Percentiles rank a stretch among this genome's conserved stretches.
phyloP scores from a whole-genome alignment of 768 basidiomycete species.

The Amanita inopinata region DNA sequence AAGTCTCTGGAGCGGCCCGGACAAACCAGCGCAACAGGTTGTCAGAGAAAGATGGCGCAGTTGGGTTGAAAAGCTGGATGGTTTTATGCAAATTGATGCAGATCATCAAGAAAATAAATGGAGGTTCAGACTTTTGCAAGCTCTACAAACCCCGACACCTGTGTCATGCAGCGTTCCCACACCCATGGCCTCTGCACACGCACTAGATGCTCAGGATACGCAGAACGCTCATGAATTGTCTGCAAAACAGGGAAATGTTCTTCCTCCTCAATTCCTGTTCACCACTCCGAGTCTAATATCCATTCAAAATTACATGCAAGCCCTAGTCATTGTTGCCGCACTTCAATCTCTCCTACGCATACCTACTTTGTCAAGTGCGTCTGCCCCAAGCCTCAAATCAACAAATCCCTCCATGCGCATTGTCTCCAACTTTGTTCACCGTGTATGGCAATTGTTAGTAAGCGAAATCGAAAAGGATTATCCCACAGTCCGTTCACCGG shows the following conservation, averaged over 20 bases:
- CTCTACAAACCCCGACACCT: conserved; percentile 28
- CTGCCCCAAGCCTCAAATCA: too few relatives aligned
- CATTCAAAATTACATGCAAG: conserved; percentile 64
- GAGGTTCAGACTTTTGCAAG: conserved; percentile 38
- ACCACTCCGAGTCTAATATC: conserved; percentile 41
- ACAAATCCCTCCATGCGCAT: conserved; percentile 8
- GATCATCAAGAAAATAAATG: conserved; percentile 23
- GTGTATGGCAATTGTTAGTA: conserved; percentile 57
- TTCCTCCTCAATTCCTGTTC: conserved; percentile 65
- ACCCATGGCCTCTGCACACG: conserved; percentile 8
- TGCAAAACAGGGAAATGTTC: conserved; percentile 24
- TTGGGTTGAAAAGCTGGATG: conserved; percentile 20
- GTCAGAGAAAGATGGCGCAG: conserved; percentile 24
- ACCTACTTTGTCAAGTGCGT: conserved; percentile 14
- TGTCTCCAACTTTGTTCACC: conserved; percentile 36
- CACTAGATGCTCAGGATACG: conserved; percentile 1
- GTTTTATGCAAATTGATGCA: not conserved
- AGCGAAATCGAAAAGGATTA: conserved; percentile 39
- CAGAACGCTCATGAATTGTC: not conserved
- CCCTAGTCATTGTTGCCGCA: conserved; percentile 53
- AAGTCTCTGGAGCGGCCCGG: conserved; percentile 34
- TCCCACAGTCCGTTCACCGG: conserved; percentile 13
- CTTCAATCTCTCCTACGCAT: conserved; percentile 46
- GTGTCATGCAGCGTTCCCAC: conserved; percentile 30
- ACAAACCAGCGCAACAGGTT: conserved; percentile 16